These are phyloP conservation scores for Diaporthe helianthi DNA, from an alignment of 2,329 filamentous ascomycete species.

Conservation along the genomic window DNA sequence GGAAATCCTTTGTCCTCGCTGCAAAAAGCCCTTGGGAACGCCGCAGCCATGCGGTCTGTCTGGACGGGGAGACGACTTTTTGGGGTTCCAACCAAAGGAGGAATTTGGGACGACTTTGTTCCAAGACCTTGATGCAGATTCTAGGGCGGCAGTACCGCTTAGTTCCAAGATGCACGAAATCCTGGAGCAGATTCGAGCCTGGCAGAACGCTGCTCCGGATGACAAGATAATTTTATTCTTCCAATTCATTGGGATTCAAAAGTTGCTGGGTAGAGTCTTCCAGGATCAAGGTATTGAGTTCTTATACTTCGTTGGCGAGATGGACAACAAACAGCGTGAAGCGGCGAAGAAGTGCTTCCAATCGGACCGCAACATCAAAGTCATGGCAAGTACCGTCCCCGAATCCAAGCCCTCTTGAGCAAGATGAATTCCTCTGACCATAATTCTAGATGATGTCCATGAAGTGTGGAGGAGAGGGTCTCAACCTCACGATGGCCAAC, in stretches of 20 bases:
- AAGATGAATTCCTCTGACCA: neutral
- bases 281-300: slow-evolving; percentile 42
- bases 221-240: slow-evolving; percentile 42
- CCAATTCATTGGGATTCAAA: slow-evolving; percentile 43
- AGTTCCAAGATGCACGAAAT: neutral
- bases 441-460: slow-evolving; percentile 37
- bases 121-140: neutral
- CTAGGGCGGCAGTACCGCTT: neutral
- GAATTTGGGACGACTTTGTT: neutral
- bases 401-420: too few species aligned
- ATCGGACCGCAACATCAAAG: neutral
- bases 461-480: slow-evolving; percentile 46
- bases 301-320: slow-evolving; percentile 47
- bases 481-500: slow-evolving; percentile 54
- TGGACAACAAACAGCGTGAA: slow-evolving; percentile 27
- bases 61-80: neutral
- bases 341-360: neutral
- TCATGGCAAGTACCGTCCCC: neutral
- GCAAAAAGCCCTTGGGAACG: neutral
- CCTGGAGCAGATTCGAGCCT: neutral
- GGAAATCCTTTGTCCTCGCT: neutral
- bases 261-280: slow-evolving; percentile 47
- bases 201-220: neutral
- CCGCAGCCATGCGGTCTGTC: neutral
- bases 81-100: neutral